Evolutionary conservation across 495 filamentous ascomycete genomes (phyloP), one percentile per base, ranked within the genome.

Genomic region (Aspergillus affinis): DNA sequence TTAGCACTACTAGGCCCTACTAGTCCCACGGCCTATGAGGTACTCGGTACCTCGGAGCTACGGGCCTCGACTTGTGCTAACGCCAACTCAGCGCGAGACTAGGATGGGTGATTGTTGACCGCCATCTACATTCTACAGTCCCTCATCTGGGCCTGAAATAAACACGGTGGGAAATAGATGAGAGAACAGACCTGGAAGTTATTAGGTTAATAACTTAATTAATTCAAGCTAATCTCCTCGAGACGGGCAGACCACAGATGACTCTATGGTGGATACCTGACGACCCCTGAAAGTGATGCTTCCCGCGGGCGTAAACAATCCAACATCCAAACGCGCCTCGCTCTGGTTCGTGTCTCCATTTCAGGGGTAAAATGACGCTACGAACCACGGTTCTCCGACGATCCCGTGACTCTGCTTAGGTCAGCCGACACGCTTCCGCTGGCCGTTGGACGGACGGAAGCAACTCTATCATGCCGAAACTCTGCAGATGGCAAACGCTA

Each of bases 371-470:
- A 61, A 26, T 6, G 10, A 30, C 47, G 18, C 58, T 54, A 58
- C 46, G 69, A 72, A 74, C 74, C 74, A 68, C 66, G 74, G 72
- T 69, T 72, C 65, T 52, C 54, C 49, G 49, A 49, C 36, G 4
- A 26, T 26, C 23, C 23, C 23, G 23, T 26, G 23, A 26, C 23
- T 26, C 2, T 15, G 36, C 36, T 15, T 48, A 32, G 2, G 30
- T 32, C 30, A 32, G 30, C 30, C 10, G 30, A 32, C 30, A 54
- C 51, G 29, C 45, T 29, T 55, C 41, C 13, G 21, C 4, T 52
- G 32, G 26, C 21, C 5, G 13, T 30, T 52, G 12, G 20, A 12
- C 29, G 19, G 26, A 5, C 29, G 19, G 26, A 5, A 50, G 12
- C 19, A 21, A 51, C n/a, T 21, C 15, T 10, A 48, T 48, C 29